A percentile compares a stretch with the other conserved stretches of the same genome.
Evolutionary conservation across 139 green algal species (phyloP).

Genomic region (Chlorokybus atmophyticus): DNA sequence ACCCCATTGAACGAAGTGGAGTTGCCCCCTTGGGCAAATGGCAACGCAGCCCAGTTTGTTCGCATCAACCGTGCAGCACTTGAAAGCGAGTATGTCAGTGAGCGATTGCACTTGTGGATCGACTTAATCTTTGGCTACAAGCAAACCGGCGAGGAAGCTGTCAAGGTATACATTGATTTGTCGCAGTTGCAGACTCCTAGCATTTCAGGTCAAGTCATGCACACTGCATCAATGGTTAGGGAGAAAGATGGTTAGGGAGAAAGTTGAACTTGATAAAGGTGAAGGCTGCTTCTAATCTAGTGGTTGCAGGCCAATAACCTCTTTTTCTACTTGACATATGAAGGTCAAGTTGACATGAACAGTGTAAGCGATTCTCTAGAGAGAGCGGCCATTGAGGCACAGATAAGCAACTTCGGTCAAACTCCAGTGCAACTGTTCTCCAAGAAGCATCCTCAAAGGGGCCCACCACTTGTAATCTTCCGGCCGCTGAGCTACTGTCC

Average conservation of each 20-base stretch:
- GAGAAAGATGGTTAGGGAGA: too few species aligned
- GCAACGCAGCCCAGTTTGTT: slow-evolving; percentile 35
- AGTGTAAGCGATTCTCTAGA: slow-evolving; percentile 19
- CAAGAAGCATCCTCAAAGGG: slow-evolving; percentile 6
- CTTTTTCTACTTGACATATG: slow-evolving; percentile 46
- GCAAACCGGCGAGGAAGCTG: slow-evolving; percentile 27
- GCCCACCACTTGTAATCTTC: slow-evolving; percentile 1
- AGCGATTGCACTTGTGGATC: slow-evolving; percentile 43
- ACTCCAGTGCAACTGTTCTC: slow-evolving; percentile 33
- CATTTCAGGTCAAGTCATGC: too few species aligned
- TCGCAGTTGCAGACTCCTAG: too few species aligned
- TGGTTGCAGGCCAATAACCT: slow-evolving; percentile 27
- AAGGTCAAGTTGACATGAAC: slow-evolving; percentile 29
- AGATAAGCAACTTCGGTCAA: slow-evolving; percentile 33
- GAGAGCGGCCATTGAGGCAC: slow-evolving; percentile 13
- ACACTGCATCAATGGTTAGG: too few species aligned
- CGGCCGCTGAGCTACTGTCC: too few species aligned
- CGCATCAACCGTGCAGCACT: slow-evolving; percentile 38
- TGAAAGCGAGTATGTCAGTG: slow-evolving; percentile 39
- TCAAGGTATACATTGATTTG: too few species aligned
- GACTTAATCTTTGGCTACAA: slow-evolving; percentile 48
- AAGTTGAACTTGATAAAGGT: too few species aligned
- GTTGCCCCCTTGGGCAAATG: slow-evolving; percentile 36
- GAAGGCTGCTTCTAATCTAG: too few species aligned
- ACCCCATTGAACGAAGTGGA: slow-evolving; percentile 21